phyloP scores from a whole-genome alignment of 2,329 filamentous ascomycete genomes.

The Monilinia laxa region DNA sequence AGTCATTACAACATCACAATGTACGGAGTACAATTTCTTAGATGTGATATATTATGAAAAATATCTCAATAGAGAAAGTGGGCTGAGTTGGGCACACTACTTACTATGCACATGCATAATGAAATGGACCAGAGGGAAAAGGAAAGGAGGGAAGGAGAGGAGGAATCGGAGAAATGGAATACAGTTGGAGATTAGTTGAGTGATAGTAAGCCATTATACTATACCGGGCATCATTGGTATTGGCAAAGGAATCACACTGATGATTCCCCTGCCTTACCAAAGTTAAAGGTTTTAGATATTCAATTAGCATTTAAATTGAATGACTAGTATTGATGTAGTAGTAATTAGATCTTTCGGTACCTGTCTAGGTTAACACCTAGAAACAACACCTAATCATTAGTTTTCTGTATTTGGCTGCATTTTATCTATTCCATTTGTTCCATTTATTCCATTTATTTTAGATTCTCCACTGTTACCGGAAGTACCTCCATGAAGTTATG shows the following conservation, averaged over 20 bases:
- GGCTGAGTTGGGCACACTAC: neutral
- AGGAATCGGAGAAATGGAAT: neutral
- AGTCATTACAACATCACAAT: no score
- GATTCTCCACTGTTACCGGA: conserved; percentile 4
- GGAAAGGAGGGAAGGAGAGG: neutral
- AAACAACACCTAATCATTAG: no score
- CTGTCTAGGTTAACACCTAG: neutral
- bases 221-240: no score
- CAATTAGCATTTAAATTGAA: neutral
- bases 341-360: neutral
- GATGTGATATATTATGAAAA: neutral
- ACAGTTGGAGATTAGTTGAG: neutral
- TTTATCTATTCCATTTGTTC: no score
- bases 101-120: neutral
- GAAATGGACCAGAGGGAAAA: neutral
- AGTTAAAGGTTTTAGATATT: neutral
- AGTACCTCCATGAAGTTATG: neutral
- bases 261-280: neutral
- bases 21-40: neutral
- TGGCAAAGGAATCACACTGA: neutral
- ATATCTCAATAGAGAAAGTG: neutral
- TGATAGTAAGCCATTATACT: no score
- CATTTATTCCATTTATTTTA: no score
- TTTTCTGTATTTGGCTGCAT: neutral
- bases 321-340: conserved; percentile 1